Evolutionary conservation across 768 basidiomycete species (phyloP), one percentile per base, ranked within the genome.

Genomic region (Paxillus involutus): DNA sequence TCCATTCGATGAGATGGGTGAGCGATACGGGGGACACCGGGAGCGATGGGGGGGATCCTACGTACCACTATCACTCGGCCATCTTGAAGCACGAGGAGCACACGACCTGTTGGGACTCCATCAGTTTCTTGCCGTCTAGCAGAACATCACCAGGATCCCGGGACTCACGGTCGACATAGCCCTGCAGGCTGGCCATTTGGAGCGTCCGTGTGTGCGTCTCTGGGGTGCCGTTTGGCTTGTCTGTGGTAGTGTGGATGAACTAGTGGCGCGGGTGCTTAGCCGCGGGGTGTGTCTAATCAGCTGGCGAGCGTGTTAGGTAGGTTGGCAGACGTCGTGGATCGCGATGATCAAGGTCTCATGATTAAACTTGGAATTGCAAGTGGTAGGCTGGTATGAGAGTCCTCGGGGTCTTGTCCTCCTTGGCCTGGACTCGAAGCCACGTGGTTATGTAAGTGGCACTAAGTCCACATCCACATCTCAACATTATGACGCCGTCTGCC

Each of bases 41-140:
- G 24, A 10, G 8, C 47, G 30, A 21, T 19, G 19, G 47, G 16
- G 35, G 43, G 19, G 4, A 24, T 24, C 30, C 35, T 42, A 78
- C 89, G 49, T 59, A 96, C 96, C 62, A 96, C 86, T 69, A 98
- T 97, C 40, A 89, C 85, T 63, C 96, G 85, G 48, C 96, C 96
- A 71, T 99, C 96, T 78, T 98, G 94, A 33, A 98, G 86, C 59
- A 98, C 85, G 67, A 98, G 85, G 55, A 95, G 82, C 62, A 98
- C 94, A 70, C 87, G 90, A 63, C 88, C 92, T 94, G 66, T 6
- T 9, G 29, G 24, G 21, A 14, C 35, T 37, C 29, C 24, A 24
- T 36, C 14, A 13, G 19, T 36, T 19, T 12, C 9, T 26, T 11
- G 32, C 37, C 36, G 24, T 11, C 24, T 44, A 37, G 5, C 2